phyloP scores from a whole-genome alignment of 352 stramenopile genomes.

The Globisporangium orthogonon region DNA sequence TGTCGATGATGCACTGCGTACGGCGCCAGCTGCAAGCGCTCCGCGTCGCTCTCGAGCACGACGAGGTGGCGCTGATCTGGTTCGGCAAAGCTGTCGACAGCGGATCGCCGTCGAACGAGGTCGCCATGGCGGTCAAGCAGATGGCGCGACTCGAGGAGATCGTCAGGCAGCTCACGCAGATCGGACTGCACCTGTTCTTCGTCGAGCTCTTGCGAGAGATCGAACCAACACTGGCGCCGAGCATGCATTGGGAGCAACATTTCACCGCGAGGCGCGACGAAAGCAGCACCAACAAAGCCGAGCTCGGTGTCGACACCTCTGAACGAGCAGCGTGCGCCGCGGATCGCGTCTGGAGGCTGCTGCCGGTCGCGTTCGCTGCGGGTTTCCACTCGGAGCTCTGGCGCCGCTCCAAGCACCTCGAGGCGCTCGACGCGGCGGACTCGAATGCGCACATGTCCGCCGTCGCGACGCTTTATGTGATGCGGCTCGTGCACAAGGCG shows the following conservation, averaged over 20 bases:
- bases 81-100: conserved; percentile 17
- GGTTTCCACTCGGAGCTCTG: conserved; percentile 40
- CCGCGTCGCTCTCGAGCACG: conserved; percentile 13
- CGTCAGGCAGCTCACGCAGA: conserved; percentile 1
- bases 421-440: conserved; percentile 25
- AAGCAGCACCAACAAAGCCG: conserved; percentile 5
- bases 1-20: conserved; percentile 1
- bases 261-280: conserved; percentile 11
- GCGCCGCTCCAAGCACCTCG: conserved; percentile 28
- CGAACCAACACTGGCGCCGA: neutral
- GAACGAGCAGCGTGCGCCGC: neutral
- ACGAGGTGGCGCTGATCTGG: conserved; percentile 29
- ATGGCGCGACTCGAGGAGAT: conserved; percentile 23
- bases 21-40: conserved; percentile 11
- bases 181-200: conserved; percentile 17
- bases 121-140: conserved; percentile 21
- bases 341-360: conserved; percentile 19
- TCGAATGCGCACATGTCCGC: conserved; percentile 50
- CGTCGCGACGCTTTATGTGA: conserved; percentile 20
- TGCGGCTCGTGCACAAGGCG: conserved; percentile 11
- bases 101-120: conserved; percentile 15
- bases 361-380: conserved; percentile 38
- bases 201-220: conserved; percentile 6
- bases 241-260: conserved; percentile 1
- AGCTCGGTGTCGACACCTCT: neutral